Conservation (phyloP, 176 grass and related monocot genomes). For the Carex parvula region DNA sequence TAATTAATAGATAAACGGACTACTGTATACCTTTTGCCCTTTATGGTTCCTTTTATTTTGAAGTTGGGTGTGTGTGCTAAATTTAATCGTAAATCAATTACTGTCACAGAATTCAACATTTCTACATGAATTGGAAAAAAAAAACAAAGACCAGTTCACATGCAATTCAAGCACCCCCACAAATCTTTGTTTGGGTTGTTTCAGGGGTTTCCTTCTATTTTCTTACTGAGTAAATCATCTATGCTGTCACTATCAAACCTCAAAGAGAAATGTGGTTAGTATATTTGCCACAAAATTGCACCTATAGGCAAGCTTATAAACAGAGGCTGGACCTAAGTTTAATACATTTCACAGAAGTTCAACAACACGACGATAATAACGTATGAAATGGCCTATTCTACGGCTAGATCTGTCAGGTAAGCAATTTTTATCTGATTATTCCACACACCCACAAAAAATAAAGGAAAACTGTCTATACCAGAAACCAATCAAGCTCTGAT, state of each 20-base stretch:
- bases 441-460: neutral
- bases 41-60: neutral
- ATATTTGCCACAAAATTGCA: constrained; percentile 30
- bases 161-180: neutral
- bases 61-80: neutral
- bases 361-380: constrained; percentile 7
- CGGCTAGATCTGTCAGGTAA: constrained; percentile 65
- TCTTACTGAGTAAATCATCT: constrained; percentile 26
- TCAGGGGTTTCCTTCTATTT: constrained; percentile 38
- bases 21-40: neutral
- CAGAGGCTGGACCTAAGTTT: constrained; percentile 12
- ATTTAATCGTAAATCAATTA: neutral
- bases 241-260: constrained; percentile 31
- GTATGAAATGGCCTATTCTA: constrained; percentile 40
- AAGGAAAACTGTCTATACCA: neutral
- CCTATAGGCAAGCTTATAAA: constrained; percentile 37
- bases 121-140: neutral
- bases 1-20: neutral
- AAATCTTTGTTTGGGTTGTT: constrained; percentile 27
- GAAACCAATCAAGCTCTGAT: neutral
- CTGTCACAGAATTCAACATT: too few species aligned
- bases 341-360: neutral
- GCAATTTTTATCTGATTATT: constrained; percentile 14
- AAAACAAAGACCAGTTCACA: neutral
- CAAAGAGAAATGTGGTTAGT: constrained; percentile 9